Evolutionary conservation across 768 basidiomycete genomes (phyloP).

Genomic region (Agrocybe praecox): DNA sequence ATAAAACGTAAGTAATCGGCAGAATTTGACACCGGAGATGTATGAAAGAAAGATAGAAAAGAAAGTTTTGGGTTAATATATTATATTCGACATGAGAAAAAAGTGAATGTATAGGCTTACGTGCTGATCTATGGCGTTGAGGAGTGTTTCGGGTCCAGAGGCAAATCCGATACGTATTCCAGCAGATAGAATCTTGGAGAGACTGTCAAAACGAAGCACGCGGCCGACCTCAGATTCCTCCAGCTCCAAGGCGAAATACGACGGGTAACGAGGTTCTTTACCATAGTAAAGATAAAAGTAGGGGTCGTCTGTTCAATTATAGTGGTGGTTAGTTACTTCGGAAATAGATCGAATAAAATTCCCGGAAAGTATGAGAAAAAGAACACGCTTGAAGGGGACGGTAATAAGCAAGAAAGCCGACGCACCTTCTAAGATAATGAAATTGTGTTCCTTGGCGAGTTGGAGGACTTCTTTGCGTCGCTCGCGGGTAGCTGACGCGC

Average conservation of each 20-base stretch:
- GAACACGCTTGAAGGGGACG: background rate
- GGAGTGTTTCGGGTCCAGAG: conserved; percentile 69
- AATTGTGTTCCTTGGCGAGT: conserved; percentile 71
- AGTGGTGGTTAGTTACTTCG: background rate
- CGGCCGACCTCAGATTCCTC: conserved; percentile 69
- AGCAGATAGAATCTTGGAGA: conserved; percentile 81
- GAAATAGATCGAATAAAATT: too few species aligned
- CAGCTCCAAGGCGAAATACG: conserved; percentile 82
- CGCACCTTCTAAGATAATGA: conserved; percentile 85
- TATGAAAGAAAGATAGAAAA: conserved; percentile 3
- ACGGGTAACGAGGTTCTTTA: conserved; percentile 59
- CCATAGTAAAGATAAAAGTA: conserved; percentile 83
- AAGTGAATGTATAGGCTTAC: conserved; percentile 38
- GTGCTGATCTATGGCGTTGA: conserved; percentile 71
- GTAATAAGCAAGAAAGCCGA: conserved; percentile 1
- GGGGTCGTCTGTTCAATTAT: conserved; percentile 54
- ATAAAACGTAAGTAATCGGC: background rate
- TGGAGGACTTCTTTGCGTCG: conserved; percentile 73
- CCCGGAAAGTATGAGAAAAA: too few species aligned
- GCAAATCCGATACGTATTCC: conserved; percentile 84
- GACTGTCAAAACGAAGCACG: conserved; percentile 87
- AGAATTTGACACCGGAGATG: background rate
- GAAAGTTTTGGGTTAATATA: background rate
- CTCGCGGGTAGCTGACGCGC: conserved; percentile 71
- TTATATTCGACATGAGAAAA: conserved; percentile 4